Evolutionary conservation across 495 filamentous ascomycete genomes (phyloP), one percentile per base, ranked within the genome.

Genomic region (Xylaria sp.): DNA sequence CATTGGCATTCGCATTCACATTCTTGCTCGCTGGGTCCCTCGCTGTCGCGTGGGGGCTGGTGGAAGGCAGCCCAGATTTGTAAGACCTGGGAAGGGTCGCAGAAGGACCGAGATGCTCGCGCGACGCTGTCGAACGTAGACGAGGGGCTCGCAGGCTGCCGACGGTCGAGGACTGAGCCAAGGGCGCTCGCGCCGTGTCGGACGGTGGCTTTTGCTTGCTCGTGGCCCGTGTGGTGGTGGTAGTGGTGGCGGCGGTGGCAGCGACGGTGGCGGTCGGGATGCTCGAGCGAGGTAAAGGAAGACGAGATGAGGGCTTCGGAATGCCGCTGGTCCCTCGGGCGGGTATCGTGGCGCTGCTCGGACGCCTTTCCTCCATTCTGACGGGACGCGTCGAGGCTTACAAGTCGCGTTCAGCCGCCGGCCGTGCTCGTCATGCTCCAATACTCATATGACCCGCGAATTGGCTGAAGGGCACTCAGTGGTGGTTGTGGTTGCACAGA

Each of bases 71-170:
- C 35, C 46, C 62, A 0, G 74, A 65, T 35, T 68, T 76, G 64
- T 69, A 71, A 7, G 74, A 73, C 66, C 72, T 76, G 4, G 69
- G 73, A 44, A 71, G 31, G 12, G 75, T 74, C 14, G 79, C 59
- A 24, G 75, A 57, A 31, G 73, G 40, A 52, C 44, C 72, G 21
- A 86, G 67, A 58, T 80, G 83, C 67, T 85, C 83, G 66, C 76
- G 80, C 11, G 84, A 86, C 44, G 82, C 67, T 5, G 82, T 52
- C 2, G 83, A 37, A 37, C 84, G 81, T 9, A 86, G 71, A 52
- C 80, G 81, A 14, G 83, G 81, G 69, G 80, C 82, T 67, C 79
- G 81, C 37, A 78, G 19, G 35, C 73, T 75, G 9, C 70, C 64
- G 31, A 58, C 43, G 29, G 46, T 52, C 35, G 59, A 55, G 43